These are phyloP conservation scores for Tolypocladium amazonense DNA, from an alignment of 2,329 filamentous ascomycete genomes.

Conservation along the genomic window DNA sequence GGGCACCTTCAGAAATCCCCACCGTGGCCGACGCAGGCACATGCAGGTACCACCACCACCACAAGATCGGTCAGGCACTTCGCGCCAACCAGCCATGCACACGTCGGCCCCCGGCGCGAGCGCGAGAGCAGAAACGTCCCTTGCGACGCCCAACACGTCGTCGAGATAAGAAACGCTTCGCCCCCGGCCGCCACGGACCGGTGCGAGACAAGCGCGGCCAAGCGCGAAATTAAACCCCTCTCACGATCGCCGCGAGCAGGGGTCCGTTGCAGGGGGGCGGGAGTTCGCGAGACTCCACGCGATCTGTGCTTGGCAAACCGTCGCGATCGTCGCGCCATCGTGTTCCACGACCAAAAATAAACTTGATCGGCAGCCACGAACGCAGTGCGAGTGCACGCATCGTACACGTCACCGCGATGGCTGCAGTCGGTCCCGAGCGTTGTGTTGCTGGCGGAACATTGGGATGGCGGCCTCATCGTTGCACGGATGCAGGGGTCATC, in stretches of 20 bases:
- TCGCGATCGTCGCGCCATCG: background rate
- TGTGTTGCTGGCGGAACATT: too few relatives aligned
- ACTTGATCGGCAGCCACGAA: background rate
- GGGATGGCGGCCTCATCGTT: background rate
- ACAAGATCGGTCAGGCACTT: too few relatives aligned
- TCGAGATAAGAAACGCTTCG: background rate
- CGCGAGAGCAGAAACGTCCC: too few relatives aligned
- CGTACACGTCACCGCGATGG: background rate
- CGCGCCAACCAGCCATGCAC: too few relatives aligned
- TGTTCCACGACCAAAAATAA: background rate
- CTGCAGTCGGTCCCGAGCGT: background rate
- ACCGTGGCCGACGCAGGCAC: background rate
- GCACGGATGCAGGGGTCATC: background rate
- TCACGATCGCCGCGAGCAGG: background rate
- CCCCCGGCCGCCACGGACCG: background rate
- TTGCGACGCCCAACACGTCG: background rate
- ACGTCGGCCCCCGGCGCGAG: background rate
- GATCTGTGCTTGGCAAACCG: background rate
- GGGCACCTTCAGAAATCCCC: background rate
- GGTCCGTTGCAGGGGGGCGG: background rate
- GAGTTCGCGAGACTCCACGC: background rate
- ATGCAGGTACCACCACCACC: background rate
- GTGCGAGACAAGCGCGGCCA: background rate
- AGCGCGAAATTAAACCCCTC: too few relatives aligned
- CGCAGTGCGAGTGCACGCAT: background rate